Evolutionary conservation across 129 eudicot genomes (phyloP).

Genomic region (Scalesia atractyloides): DNA sequence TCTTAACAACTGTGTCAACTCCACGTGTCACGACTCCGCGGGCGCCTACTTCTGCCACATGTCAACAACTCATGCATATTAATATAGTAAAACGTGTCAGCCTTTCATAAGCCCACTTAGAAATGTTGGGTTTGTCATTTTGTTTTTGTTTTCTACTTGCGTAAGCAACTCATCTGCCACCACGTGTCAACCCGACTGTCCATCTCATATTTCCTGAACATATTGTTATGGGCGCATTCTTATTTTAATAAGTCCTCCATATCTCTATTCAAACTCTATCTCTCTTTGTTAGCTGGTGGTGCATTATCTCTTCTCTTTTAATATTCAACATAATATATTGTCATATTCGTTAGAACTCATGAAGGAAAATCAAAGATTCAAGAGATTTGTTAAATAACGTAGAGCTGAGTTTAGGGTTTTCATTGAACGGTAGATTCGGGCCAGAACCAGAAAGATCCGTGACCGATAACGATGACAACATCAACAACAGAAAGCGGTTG

Average conservation of each 20-base stretch:
- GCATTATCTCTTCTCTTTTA: no score
- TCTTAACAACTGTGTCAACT: no score
- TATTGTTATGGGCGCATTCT: constrained; percentile 26
- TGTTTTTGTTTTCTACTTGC: constrained; percentile 10
- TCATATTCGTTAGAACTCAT: not conserved
- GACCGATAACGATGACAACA: not conserved
- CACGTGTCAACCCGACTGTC: not conserved
- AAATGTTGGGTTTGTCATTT: constrained; percentile 14
- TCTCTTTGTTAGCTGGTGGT: constrained; percentile 16
- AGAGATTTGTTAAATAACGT: constrained; percentile 30
- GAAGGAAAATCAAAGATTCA: constrained; percentile 26
- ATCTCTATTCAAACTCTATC: not conserved
- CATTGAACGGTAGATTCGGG: no score
- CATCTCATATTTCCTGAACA: not conserved
- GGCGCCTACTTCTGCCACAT: not conserved
- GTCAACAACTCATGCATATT: constrained; percentile 20
- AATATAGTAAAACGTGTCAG: constrained; percentile 12
- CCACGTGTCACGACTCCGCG: no score
- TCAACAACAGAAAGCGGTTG: constrained; percentile 40
- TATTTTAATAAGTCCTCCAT: constrained; percentile 5
- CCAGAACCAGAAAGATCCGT: constrained; percentile 32
- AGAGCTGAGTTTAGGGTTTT: no score
- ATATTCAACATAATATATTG: no score
- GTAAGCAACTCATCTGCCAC: not conserved
- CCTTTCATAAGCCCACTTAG: not conserved